Base-by-base conservation (phyloP, 805 yeast species). In the Pichia californica region DNA sequence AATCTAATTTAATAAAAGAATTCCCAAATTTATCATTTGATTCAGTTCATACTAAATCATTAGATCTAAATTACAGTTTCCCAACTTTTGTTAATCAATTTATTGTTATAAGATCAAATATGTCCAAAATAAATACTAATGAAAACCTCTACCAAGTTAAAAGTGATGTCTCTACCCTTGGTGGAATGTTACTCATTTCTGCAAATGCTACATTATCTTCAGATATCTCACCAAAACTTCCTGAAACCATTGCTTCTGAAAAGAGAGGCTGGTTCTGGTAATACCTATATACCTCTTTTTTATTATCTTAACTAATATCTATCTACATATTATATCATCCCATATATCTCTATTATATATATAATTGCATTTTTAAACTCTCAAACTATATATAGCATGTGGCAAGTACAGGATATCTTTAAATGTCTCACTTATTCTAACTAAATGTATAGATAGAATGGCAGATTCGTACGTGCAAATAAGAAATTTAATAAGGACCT, bases 21-120 rank as follows among this genome's bases (percentile, higher is more conserved):
- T 47, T 45, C 18, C 51, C 49, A 5, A 36, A 66, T 62, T 29
- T 40, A 6, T 10, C 31, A 7, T 36, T 42, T n/a, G 3, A 53
- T 54, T 52, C 61, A 55, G 48, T 53, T 5, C 73, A 69, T 50
- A 78, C 81, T 3, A 70, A 71, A 30, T 59, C 63, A 20, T 58
- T 79, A 37, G 63, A 71, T 8, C 54, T 81, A 13, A 67, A 68
- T 33, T 88, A 88, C 62, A 74, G 69, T 46, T 68, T 71, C 47
- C 96, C 96, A 9, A 80, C 95, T 0, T 61, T 83, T 41, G 88
- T 91, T 13, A 81, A 87, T 56, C 88, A 79, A 48, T 85, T 88
- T 53, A 70, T 88, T 31, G 71, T 84, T 3, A 69, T 88, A 15
- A 78, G 73, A 53, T 76, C 88, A 61, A 71, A 18, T 61, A 68